Base-by-base conservation (phyloP, 1,139 yeast species). In the Kluyveromyces sp. region DNA sequence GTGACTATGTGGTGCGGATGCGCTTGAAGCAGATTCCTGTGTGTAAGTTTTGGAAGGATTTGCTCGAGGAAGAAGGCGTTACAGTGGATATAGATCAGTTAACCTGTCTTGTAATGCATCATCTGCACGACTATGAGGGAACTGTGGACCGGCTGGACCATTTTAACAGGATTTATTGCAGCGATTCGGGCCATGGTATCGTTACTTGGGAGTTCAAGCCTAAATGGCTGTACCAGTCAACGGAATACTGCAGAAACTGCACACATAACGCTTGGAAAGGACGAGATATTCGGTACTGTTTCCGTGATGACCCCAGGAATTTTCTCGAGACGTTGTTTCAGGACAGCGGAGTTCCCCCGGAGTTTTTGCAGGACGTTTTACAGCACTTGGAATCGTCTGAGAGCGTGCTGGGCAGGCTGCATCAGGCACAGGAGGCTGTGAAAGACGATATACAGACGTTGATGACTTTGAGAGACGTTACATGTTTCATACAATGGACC, bases 401-500 rank as follows among this genome's bases (percentile, higher is more conserved):
- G 11, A 60, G 54, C 43, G 48, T 61, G 6, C 41, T 60, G 20
- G 39, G 35, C 11, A 33, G 18, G 15, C 42, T 61, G 3, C 46
- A 49, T 29, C 39, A 38, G 12, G 44, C 48, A 3, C 65, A 61
- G 34, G 38, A 42, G 31, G 22, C 43, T 2, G 41, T 50, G 29
- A 44, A 43, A 22, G 16, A 26, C n/a, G 30, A 20, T 18, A 29
- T 37, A 12, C 40, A 49, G 16, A 43, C 51, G 12, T 43, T 56
- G 9, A 61, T 60, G 65, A 51, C 61, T 2, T 47, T 61, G 26
- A 51, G 62, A 46, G 65, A 61, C 43, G 58, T 61, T 2, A 51
- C 64, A 6, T 54, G 60, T 36, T 60, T 60, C 39, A 38, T 61
- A 3, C 46, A 43, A 35, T 60, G 64, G 63, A 35, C 38, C 2